phyloP scores from a whole-genome alignment of 768 basidiomycete genomes.

The Leccinum arenicola region DNA sequence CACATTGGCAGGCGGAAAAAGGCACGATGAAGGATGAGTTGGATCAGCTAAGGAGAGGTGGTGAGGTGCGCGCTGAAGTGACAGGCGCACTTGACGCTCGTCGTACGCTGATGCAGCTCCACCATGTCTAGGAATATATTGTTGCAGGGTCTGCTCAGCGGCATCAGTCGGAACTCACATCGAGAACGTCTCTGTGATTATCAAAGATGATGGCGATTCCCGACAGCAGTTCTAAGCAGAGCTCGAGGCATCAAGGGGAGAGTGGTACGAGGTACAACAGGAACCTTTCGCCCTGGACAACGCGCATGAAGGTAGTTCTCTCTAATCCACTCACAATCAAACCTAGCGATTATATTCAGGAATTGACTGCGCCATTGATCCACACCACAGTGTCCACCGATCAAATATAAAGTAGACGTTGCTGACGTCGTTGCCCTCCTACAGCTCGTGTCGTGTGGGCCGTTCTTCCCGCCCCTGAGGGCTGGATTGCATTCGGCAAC shows the following conservation, averaged over 20 bases:
- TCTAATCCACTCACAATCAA: background rate
- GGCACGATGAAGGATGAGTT: conserved; percentile 46
- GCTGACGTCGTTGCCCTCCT: conserved; percentile 59
- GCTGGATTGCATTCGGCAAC: conserved; percentile 59
- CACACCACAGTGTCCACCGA: conserved; percentile 22
- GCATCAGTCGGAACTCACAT: conserved; percentile 51
- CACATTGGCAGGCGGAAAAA: too few species aligned
- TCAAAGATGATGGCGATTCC: conserved; percentile 41
- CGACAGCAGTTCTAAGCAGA: conserved; percentile 52
- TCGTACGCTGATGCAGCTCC: too few species aligned
- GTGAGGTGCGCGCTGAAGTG: conserved; percentile 45
- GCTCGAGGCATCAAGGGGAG: conserved; percentile 50
- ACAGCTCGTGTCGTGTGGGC: conserved; percentile 63
- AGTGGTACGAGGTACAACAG: conserved; percentile 48
- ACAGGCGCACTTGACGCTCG: conserved; percentile 45
- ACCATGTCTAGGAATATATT: conserved; percentile 44
- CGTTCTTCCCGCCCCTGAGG: conserved; percentile 77
- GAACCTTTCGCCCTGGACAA: conserved; percentile 39
- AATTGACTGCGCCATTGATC: conserved; percentile 20
- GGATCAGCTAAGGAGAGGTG: conserved; percentile 40
- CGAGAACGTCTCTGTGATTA: conserved; percentile 41
- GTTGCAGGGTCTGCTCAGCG: conserved; percentile 42
- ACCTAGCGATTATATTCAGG: conserved; percentile 18
- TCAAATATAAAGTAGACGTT: conserved; percentile 42
- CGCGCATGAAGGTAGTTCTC: background rate